Base-by-base conservation (phyloP, 176 grass and related monocot species). In the Oryza meridionalis region DNA sequence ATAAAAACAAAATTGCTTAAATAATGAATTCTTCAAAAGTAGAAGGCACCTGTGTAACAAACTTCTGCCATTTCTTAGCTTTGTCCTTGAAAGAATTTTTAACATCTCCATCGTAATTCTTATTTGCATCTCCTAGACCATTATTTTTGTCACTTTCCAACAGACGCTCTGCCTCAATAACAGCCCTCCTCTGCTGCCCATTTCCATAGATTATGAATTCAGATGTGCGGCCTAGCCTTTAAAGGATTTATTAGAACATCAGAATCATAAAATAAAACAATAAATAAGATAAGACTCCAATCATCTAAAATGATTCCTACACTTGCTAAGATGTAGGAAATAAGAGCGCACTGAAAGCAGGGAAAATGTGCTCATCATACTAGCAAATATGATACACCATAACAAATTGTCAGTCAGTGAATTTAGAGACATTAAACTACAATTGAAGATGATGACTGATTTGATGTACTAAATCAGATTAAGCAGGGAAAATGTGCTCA, bases 11-110 rank as follows among this genome's bases (percentile, higher is more conserved):
- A 81, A 73, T 32, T 51, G 40, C 42, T n/a, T 55, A 67, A 65
- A 37, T 24, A 11, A 81, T 73, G 43, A 82, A 86, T 47, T 72
- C 63, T 68, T 79, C 19, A 73, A 59, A 64, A 81, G 17, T 76
- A 84, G 29, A 85, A 77, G 29, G 82, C 32, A 93, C 95, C 95
- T 95, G 91, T 68, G 88, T 84, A 45, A 98, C 87, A 88, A 94
- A 93, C 76, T 98, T 98, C 73, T 91, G 89, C 92, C 90, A 98
- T 79, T 93, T 98, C 85, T 94, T 93, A 70, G 90, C 92, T 91
- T 91, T 93, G 75, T 94, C 92, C 82, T 98, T 98, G 71, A 90
- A 94, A 81, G 45, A 91, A 32, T 74, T 82, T 83, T 84, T 90
- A 75, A 93, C 88, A 73, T 73, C 88, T 73, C 68, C 93, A 24